Conservation (phyloP, 495 filamentous ascomycete species). For the Penicillium roqueforti region DNA sequence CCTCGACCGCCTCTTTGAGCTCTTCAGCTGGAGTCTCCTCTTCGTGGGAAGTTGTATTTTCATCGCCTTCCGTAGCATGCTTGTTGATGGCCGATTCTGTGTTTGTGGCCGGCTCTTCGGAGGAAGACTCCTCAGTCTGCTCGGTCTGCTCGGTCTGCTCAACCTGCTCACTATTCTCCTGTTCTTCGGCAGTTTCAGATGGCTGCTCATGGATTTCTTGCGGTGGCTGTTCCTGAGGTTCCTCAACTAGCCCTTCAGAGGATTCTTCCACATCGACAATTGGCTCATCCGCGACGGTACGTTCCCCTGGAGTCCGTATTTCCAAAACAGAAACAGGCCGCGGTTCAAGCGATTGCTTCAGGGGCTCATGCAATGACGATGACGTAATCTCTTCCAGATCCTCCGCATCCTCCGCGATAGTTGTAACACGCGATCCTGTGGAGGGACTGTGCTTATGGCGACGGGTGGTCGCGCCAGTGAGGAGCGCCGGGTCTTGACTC, state of each 20-base stretch:
- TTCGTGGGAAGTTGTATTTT: slow-evolving; percentile 10
- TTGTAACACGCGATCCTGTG: slow-evolving; percentile 66
- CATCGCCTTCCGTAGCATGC: slow-evolving; percentile 2
- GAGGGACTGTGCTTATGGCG: slow-evolving; percentile 71
- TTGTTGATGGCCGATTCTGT: slow-evolving; percentile 2
- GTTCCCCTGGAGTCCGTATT: background rate
- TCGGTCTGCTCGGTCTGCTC: slow-evolving; percentile 5
- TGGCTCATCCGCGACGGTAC: slow-evolving; percentile 3
- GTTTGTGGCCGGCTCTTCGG: slow-evolving; percentile 2
- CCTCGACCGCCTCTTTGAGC: slow-evolving; percentile 6
- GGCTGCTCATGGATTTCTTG: slow-evolving; percentile 3
- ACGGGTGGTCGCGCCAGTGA: slow-evolving; percentile 62
- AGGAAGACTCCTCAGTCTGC: background rate
- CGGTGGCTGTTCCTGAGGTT: slow-evolving; percentile 3
- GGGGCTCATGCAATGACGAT: slow-evolving; percentile 14
- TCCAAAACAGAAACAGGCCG: slow-evolving; percentile 12
- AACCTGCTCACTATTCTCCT: slow-evolving; percentile 3
- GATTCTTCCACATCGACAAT: background rate
- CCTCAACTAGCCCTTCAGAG: slow-evolving; percentile 1
- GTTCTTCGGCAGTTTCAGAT: slow-evolving; percentile 4
- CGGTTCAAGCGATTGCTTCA: slow-evolving; percentile 17
- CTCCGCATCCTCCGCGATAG: slow-evolving; percentile 68
- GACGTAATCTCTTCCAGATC: slow-evolving; percentile 44
- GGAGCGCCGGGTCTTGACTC: slow-evolving; percentile 40
- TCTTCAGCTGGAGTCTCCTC: slow-evolving; percentile 12